A percentile compares a stretch with the other conserved stretches of the same genome.
Conservation (phyloP, 2,329 filamentous ascomycete genomes). For the Epicoccum nigrum region DNA sequence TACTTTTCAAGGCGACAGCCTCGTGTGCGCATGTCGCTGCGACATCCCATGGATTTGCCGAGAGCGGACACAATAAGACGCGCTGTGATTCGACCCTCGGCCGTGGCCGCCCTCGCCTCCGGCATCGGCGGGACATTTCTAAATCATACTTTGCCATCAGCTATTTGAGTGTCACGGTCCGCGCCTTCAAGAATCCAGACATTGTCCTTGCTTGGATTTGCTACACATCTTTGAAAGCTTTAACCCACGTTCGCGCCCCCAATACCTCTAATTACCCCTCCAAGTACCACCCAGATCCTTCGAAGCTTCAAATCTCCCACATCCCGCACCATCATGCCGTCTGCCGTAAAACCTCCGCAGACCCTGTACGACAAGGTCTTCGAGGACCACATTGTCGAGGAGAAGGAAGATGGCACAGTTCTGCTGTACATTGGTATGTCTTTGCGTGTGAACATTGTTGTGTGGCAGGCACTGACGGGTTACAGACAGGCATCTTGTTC, state of each 20-base stretch:
- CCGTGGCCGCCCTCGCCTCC: conserved; percentile 30
- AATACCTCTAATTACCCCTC: conserved; percentile 5
- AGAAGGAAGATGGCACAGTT: conserved; percentile 91
- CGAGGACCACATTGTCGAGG: conserved; percentile 90
- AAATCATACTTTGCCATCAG: conserved; percentile 33
- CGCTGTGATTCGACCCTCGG: conserved; percentile 31
- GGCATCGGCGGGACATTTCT: conserved; percentile 40
- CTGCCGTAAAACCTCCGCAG: conserved; percentile 71
- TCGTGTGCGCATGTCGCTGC: conserved; percentile 1
- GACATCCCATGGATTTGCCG: conserved; percentile 15
- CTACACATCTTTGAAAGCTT: conserved; percentile 4
- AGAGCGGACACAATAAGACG: conserved; percentile 26
- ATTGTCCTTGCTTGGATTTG: conserved; percentile 10
- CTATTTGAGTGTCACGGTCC: conserved; percentile 33
- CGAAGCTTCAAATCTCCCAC: conserved; percentile 1
- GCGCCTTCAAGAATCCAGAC: conserved; percentile 28
- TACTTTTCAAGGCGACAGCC: neutral
- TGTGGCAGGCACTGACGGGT: conserved; percentile 28
- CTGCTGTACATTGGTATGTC: conserved; percentile 87
- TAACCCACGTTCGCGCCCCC: conserved; percentile 2
- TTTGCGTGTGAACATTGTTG: neutral
- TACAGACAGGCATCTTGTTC: conserved; percentile 89
- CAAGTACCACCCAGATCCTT: too few relatives aligned
- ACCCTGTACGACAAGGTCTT: conserved; percentile 99
- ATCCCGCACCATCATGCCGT: conserved; percentile 69